phyloP scores from a whole-genome alignment of 352 stramenopile species.

The Albugo candida region DNA sequence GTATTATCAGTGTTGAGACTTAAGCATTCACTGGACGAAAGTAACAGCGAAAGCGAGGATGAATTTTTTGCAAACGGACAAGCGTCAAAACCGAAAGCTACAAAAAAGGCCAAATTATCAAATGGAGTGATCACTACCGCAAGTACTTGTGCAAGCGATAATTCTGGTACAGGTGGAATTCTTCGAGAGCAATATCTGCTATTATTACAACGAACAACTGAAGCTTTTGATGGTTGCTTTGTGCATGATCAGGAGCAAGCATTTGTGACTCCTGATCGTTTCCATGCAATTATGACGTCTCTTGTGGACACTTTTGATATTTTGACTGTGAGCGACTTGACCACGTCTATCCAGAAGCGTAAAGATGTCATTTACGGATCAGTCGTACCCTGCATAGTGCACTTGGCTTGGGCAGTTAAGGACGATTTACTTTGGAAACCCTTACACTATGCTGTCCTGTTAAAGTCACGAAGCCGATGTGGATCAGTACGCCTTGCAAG shows the following conservation, averaged over 20 bases:
- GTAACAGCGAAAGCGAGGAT: neutral
- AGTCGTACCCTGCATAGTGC: slow-evolving; percentile 44
- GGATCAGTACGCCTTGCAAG: slow-evolving; percentile 45
- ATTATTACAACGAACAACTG: slow-evolving; percentile 34
- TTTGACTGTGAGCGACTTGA: slow-evolving; percentile 20
- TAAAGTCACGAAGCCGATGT: slow-evolving; percentile 63
- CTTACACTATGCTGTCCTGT: slow-evolving; percentile 73
- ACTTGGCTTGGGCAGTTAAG: slow-evolving; percentile 71
- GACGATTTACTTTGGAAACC: slow-evolving; percentile 79
- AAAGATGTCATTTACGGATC: slow-evolving; percentile 15
- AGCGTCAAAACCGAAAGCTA: neutral
- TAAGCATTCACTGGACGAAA: no score
- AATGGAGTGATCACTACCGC: neutral
- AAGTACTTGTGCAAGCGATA: neutral
- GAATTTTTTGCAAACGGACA: neutral
- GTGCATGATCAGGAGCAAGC: slow-evolving; percentile 73
- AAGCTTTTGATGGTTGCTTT: slow-evolving; percentile 65
- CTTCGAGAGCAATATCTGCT: slow-evolving; percentile 18
- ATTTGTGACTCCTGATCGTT: slow-evolving; percentile 67
- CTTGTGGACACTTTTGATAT: slow-evolving; percentile 65
- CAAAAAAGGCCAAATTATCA: neutral
- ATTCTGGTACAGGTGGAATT: slow-evolving; percentile 5
- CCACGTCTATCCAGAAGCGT: slow-evolving; percentile 25
- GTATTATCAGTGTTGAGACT: no score
- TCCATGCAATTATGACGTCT: slow-evolving; percentile 46